These are phyloP conservation scores for Phytophthora sansomeana DNA, from an alignment of 352 stramenopile genomes.

Conservation along the genomic window DNA sequence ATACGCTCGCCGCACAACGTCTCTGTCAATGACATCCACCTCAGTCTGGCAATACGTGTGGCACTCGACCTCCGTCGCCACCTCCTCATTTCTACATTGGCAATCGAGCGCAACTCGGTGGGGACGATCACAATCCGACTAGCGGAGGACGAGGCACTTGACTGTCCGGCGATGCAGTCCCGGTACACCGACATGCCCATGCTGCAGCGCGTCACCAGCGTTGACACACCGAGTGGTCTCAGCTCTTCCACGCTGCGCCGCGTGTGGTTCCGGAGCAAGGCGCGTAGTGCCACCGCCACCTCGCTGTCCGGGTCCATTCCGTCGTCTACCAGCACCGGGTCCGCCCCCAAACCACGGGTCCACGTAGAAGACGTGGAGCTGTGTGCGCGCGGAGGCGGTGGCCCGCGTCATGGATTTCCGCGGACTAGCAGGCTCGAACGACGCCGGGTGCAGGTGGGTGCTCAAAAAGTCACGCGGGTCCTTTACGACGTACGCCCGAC, in stretches of 20 bases:
- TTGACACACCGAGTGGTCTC: background rate
- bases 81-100: slow-evolving; percentile 11
- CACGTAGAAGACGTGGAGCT: slow-evolving; percentile 40
- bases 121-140: slow-evolving; percentile 16
- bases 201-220: slow-evolving; percentile 17
- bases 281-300: slow-evolving; percentile 11
- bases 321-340: slow-evolving; percentile 13
- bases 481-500: slow-evolving; percentile 36
- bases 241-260: slow-evolving; percentile 6
- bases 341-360: slow-evolving; percentile 30
- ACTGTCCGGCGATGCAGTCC: slow-evolving; percentile 14
- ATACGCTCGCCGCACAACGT: background rate
- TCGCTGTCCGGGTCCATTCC: slow-evolving; percentile 20
- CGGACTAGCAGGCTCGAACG: slow-evolving; percentile 21
- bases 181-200: slow-evolving; percentile 18
- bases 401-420: slow-evolving; percentile 35
- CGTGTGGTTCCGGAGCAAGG: slow-evolving; percentile 25
- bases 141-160: background rate
- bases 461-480: slow-evolving; percentile 29
- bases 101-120: slow-evolving; percentile 4
- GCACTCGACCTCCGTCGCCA: slow-evolving; percentile 1
- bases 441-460: slow-evolving; percentile 19
- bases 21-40: slow-evolving; percentile 5
- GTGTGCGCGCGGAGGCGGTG: slow-evolving; percentile 32
- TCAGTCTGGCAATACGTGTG: slow-evolving; percentile 14